These are phyloP conservation scores for Fallopia convolvulus DNA, from an alignment of 148 eudicot genomes.

Conservation along the genomic window DNA sequence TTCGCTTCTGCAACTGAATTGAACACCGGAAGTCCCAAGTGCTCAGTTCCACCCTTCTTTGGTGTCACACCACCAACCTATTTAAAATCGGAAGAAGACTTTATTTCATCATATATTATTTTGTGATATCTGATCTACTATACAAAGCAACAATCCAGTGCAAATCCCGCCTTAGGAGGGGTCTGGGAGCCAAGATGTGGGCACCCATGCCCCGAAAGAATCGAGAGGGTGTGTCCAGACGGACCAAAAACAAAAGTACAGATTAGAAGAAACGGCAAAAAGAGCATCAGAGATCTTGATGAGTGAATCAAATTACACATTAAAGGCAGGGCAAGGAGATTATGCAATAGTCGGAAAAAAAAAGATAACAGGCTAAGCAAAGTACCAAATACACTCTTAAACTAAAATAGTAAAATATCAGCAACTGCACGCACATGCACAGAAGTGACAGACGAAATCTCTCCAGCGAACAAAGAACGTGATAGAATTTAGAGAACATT, in stretches of 20 bases:
- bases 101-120: not conserved
- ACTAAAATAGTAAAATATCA: not conserved
- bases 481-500: not conserved
- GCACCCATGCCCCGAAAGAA: no score
- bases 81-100: not conserved
- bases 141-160: no score
- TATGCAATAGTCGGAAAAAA: not conserved
- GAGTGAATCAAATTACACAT: not conserved
- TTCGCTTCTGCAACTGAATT: conserved; percentile 93
- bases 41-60: conserved; percentile 92
- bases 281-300: not conserved
- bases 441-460: not conserved
- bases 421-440: not conserved
- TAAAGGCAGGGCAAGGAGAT: not conserved
- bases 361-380: not conserved
- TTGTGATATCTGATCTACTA: not conserved
- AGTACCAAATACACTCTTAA: not conserved
- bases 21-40: conserved; percentile 92
- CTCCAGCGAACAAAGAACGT: not conserved
- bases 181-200: no score
- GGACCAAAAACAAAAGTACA: no score
- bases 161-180: no score
- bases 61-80: conserved; percentile 99
- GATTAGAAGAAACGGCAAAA: not conserved
- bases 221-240: no score